Evolutionary conservation across 2,329 filamentous ascomycete species (phyloP).

Genomic region (Talaromyces sp.): DNA sequence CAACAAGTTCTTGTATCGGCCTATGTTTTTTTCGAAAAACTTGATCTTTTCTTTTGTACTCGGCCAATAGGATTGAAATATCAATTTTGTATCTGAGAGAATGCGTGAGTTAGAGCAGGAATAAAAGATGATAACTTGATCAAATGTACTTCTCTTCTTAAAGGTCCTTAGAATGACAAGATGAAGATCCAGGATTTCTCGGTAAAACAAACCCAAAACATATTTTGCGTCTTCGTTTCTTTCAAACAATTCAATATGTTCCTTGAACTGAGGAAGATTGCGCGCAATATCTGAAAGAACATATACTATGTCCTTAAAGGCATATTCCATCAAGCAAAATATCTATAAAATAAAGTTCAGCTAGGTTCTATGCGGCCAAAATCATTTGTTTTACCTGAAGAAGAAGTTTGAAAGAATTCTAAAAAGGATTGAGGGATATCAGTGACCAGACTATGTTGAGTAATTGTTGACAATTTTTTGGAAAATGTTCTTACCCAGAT

Average conservation of each 20-base stretch:
- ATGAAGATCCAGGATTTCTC: background rate
- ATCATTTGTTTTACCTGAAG: slow-evolving; percentile 1
- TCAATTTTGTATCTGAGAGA: slow-evolving; percentile 2
- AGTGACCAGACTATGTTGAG: background rate
- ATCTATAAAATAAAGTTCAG: slow-evolving; percentile 1
- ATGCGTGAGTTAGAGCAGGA: slow-evolving; percentile 1
- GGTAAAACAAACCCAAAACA: background rate
- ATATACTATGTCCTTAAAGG: slow-evolving; percentile 1
- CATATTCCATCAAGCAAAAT: slow-evolving; percentile 1
- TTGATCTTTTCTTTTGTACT: background rate
- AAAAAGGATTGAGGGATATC: background rate
- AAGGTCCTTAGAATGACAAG: background rate
- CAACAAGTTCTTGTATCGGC: slow-evolving; percentile 1
- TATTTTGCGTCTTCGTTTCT: background rate
- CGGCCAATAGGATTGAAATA: background rate
- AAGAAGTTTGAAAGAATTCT: background rate
- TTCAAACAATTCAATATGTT: slow-evolving; percentile 1
- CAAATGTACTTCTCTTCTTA: slow-evolving; percentile 1
- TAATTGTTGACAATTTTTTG: background rate
- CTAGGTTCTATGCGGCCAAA: background rate
- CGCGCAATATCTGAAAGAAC: background rate
- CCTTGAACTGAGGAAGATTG: slow-evolving; percentile 1
- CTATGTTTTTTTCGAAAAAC: background rate
- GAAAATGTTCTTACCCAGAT: slow-evolving; percentile 1
- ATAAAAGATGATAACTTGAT: slow-evolving; percentile 1